These are phyloP conservation scores for Eimeria tenella DNA, from an alignment of 169 alveolate species.

Conservation along the genomic window DNA sequence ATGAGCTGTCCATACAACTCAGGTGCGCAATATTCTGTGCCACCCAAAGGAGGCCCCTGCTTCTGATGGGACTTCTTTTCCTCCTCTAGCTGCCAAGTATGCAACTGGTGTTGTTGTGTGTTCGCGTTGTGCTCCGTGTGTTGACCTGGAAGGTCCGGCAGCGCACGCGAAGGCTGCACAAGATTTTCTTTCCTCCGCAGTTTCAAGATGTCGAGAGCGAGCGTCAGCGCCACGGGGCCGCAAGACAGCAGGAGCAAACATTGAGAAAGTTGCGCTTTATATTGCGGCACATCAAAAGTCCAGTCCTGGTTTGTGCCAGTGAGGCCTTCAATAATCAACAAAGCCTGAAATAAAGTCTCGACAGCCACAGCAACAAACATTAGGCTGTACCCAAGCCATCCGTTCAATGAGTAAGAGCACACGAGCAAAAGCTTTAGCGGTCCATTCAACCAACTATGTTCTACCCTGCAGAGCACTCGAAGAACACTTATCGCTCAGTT, in stretches of 20 bases:
- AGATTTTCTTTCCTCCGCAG: constrained; percentile 55
- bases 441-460: too few relatives aligned
- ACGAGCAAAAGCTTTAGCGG: too few relatives aligned
- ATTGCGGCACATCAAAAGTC: constrained; percentile 13
- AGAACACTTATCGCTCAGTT: too few relatives aligned
- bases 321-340: background rate
- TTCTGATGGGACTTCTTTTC: background rate
- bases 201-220: constrained; percentile 49
- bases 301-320: background rate
- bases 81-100: background rate
- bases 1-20: constrained; percentile 49
- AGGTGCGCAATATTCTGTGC: background rate
- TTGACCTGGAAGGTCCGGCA: background rate
- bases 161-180: background rate
- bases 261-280: constrained; percentile 12
- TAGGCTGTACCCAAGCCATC: too few relatives aligned
- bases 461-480: too few relatives aligned
- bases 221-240: constrained; percentile 43
- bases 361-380: too few relatives aligned
- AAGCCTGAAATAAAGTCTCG: background rate
- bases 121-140: background rate
- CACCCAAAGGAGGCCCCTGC: background rate
- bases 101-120: background rate
- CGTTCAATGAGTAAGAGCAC: too few relatives aligned
- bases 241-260: constrained; percentile 50